These are phyloP conservation scores for Penicillium subrubescens DNA, from an alignment of 495 filamentous ascomycete species.

Conservation along the genomic window DNA sequence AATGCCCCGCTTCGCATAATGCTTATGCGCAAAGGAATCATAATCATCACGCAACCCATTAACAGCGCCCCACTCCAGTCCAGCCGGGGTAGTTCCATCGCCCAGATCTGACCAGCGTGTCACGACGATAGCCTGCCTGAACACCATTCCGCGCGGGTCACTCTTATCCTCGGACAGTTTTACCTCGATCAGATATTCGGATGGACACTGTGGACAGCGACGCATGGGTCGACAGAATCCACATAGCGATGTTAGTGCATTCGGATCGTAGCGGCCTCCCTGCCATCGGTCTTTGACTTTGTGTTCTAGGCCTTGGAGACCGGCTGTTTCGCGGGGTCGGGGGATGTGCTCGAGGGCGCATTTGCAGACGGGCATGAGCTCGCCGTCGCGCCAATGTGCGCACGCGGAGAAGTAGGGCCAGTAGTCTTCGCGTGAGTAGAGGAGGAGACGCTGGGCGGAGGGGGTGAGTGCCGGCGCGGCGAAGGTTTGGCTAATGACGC, in stretches of 20 bases:
- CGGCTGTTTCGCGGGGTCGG: slow-evolving; percentile 36
- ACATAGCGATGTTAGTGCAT: slow-evolving; percentile 52
- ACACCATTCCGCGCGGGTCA: slow-evolving; percentile 28
- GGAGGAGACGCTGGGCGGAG: slow-evolving; percentile 49
- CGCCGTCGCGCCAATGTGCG: slow-evolving; percentile 61
- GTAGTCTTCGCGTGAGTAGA: slow-evolving; percentile 61
- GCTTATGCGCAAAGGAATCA: slow-evolving; percentile 47
- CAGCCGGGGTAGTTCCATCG: slow-evolving; percentile 46
- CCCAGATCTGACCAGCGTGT: slow-evolving; percentile 63
- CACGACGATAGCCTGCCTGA: slow-evolving; percentile 61
- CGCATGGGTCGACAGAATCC: slow-evolving; percentile 57
- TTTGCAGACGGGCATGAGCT: slow-evolving; percentile 58
- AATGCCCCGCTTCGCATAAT: slow-evolving; percentile 54
- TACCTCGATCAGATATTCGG: slow-evolving; percentile 61
- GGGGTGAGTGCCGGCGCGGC: slow-evolving; percentile 45
- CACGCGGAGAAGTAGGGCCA: slow-evolving; percentile 61
- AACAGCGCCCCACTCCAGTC: slow-evolving; percentile 52
- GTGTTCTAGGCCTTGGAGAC: slow-evolving; percentile 43
- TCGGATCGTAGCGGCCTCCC: slow-evolving; percentile 41
- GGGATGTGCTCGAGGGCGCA: slow-evolving; percentile 61
- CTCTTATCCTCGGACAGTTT: slow-evolving; percentile 54
- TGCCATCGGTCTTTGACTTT: slow-evolving; percentile 40
- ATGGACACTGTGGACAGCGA: slow-evolving; percentile 60
- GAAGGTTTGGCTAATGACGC: slow-evolving; percentile 49
- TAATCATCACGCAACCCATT: slow-evolving; percentile 47